Evolutionary conservation across 495 filamentous ascomycete species (phyloP).

Genomic region (Clohesyomyces aquaticus): DNA sequence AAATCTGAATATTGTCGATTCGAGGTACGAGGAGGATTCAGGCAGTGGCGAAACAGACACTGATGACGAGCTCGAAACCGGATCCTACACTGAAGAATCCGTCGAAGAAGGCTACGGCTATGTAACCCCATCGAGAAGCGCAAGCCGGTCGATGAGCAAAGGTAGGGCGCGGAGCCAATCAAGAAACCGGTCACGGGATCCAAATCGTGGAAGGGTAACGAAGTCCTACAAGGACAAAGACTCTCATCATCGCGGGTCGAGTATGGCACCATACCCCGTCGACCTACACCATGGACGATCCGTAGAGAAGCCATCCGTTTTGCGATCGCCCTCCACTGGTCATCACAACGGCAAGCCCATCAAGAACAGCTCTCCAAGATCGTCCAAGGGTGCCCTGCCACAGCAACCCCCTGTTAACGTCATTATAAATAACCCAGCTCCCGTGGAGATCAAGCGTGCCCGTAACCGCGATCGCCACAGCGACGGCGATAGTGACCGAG

Average conservation of each 20-base stretch:
- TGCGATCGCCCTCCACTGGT: slow-evolving; percentile 1
- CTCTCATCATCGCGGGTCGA: not conserved
- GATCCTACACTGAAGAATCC: not conserved
- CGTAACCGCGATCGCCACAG: not conserved
- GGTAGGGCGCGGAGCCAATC: not conserved
- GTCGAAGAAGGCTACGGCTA: slow-evolving; percentile 1
- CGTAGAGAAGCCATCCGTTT: not conserved
- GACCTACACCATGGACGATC: not conserved
- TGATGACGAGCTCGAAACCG: not conserved
- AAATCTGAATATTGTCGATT: not conserved
- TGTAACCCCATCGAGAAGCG: not conserved
- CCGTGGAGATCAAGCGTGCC: too few relatives aligned
- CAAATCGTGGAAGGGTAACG: not conserved
- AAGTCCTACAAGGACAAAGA: slow-evolving; percentile 8
- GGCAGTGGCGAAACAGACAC: not conserved
- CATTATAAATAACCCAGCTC: slow-evolving; percentile 4
- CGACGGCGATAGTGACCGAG: not conserved
- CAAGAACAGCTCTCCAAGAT: slow-evolving; percentile 2
- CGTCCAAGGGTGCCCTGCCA: slow-evolving; percentile 1
- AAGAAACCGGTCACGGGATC: not conserved
- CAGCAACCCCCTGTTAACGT: slow-evolving; percentile 1
- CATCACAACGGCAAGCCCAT: not conserved
- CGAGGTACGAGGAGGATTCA: too few relatives aligned
- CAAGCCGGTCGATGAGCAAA: not conserved
- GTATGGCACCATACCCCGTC: not conserved